phyloP scores from a whole-genome alignment of 805 yeast species.

The Metschnikowia kunwiensis region DNA sequence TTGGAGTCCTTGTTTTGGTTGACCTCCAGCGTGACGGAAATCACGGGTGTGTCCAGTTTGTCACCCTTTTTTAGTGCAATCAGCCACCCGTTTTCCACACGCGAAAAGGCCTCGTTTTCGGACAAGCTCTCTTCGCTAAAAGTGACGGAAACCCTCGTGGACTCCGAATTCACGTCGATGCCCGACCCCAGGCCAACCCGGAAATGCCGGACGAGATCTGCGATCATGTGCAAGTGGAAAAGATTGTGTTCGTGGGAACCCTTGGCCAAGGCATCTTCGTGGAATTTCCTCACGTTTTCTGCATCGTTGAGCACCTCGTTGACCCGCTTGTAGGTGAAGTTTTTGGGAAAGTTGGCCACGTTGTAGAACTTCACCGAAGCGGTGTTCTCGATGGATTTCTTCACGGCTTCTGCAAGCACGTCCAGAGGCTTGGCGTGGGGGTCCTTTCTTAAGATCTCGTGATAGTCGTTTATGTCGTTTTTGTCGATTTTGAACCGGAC shows the following conservation, averaged over 20 bases:
- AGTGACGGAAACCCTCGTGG: conserved; percentile 18
- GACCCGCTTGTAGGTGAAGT: conserved; percentile 61
- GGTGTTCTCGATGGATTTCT: conserved; percentile 15
- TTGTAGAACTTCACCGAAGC: conserved; percentile 24
- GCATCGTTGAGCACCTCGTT: conserved; percentile 44
- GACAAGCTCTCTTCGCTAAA: conserved; percentile 2
- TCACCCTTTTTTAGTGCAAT: conserved; percentile 6
- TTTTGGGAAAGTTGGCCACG: conserved; percentile 31
- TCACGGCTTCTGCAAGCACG: conserved; percentile 14
- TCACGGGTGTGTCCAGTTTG: conserved; percentile 8
- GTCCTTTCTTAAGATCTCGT: conserved; percentile 4
- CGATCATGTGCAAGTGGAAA: conserved; percentile 25
- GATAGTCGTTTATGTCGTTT: conserved; percentile 19
- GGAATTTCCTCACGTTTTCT: conserved; percentile 12
- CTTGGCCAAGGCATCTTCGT: conserved; percentile 10
- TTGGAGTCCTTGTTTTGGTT: conserved; percentile 28
- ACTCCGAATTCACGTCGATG: conserved; percentile 18
- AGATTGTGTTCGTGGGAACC: conserved; percentile 25
- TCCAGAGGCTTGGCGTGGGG: conserved; percentile 4
- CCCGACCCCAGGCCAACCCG: conserved; percentile 25
- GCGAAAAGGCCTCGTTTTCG: conserved; percentile 1
- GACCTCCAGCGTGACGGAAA: conserved; percentile 13
- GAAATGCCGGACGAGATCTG: conserved; percentile 25
- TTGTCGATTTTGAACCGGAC: conserved; percentile 30
- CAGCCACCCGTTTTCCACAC: conserved; percentile 15